Base-by-base conservation (phyloP, 2,329 filamentous ascomycete species). In the Ceratocystis diversiconidia region DNA sequence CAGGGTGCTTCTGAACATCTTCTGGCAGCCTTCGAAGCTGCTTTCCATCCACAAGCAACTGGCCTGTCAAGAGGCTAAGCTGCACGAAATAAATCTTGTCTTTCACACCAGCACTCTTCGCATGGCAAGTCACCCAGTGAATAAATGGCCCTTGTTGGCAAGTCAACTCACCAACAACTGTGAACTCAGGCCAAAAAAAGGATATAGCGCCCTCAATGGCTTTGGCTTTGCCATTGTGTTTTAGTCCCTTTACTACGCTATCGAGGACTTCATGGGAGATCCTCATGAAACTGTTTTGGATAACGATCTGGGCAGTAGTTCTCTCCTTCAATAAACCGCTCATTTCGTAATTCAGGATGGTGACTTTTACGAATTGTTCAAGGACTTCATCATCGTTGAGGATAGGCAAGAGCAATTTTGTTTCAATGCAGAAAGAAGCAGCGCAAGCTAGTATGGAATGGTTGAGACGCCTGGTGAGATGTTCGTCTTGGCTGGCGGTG, bases 21-120 rank as follows among this genome's bases (percentile, higher is more conserved):
- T 10, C 2, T 0, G 82, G 82, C 0, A 85, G 73, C 1, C 78
- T 75, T 3, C 75, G 71, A 0, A 84, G 69, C 0, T 80, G 81
- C 0, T 73, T 52, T 0, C 82, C 82, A 65, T 84, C 75, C 0
- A 85, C 76, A 0, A 84, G 73, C 0, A 86, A 72, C 28, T 79
- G 74, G 0, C 79, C 82, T 0, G 75, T 79, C 1, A 86, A 68
- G 0, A 83, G 61, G 67, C 82, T 82, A 68, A 79, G 79, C 30
- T 36, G 32, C 5, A 65, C 59, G 12, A 10, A 5, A 36, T 36
- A 8, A 36, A 19, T 1, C 4, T 19, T 19, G 7, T 59, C 10
- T 8, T 36, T 36, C 6, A 8, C 3, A 7, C 55, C 25, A 7
- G 22, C 10, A 8, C 52, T 19, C 15, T 30, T 3, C 1, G 30